Percentiles rank a stretch among this genome's conserved stretches.
Evolutionary conservation across 2,329 filamentous ascomycete genomes (phyloP).

Genomic region (Cordyceps cicadae): DNA sequence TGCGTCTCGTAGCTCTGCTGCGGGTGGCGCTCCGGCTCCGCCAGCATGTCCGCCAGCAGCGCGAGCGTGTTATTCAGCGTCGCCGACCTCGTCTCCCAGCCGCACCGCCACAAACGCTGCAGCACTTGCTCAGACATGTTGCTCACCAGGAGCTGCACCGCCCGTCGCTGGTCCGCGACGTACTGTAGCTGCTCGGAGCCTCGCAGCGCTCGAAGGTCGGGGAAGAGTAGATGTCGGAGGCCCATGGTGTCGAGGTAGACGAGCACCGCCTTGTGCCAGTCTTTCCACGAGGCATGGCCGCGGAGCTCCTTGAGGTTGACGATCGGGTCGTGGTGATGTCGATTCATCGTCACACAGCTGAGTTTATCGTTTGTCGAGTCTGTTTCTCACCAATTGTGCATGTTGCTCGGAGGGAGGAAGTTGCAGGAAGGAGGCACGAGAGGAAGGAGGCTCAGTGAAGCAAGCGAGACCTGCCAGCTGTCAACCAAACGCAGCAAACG

Average conservation of each 20-base stretch:
- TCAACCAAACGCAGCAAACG: neutral
- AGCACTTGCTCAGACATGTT: neutral
- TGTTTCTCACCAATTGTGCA: neutral
- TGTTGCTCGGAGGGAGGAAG: neutral
- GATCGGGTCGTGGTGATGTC: neutral
- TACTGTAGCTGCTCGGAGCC: neutral
- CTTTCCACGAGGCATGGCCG: neutral
- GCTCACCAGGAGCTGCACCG: neutral
- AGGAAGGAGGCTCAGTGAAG: neutral
- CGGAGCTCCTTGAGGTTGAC: neutral
- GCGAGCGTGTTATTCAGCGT: conserved; percentile 1
- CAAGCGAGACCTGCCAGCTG: neutral
- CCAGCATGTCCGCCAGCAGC: neutral
- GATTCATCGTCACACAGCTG: neutral
- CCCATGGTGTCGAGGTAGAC: conserved; percentile 1
- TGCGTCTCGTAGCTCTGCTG: conserved; percentile 5
- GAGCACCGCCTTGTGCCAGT: conserved; percentile 2
- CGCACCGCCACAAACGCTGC: neutral
- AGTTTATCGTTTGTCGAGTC: neutral
- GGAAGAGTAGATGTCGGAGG: neutral
- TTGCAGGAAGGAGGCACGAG: neutral
- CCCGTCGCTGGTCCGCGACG: neutral
- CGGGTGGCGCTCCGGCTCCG: neutral
- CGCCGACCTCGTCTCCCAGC: neutral
- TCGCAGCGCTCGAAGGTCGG: neutral